Conservation (phyloP, 1,284 basidiomycete species). For the Phellopilus nigrolimitatus region DNA sequence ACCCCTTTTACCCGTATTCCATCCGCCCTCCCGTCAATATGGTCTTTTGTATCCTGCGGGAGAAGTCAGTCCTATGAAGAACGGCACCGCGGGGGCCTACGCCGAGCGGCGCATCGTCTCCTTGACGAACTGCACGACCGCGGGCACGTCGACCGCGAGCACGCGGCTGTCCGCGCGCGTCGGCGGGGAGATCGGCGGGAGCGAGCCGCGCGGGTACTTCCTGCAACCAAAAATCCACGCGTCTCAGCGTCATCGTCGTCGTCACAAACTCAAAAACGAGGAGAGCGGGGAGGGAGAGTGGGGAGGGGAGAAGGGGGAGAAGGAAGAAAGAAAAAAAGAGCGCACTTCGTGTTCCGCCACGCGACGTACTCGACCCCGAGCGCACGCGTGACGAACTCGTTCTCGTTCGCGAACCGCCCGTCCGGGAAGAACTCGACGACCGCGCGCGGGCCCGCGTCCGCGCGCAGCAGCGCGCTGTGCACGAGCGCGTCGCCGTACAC, state of each 20-base stretch:
- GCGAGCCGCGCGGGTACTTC: slow-evolving; percentile 29
- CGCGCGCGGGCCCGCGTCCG: slow-evolving; percentile 10
- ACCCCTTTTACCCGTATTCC: too few relatives aligned
- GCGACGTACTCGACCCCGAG: slow-evolving; percentile 71
- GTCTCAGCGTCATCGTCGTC: too few relatives aligned
- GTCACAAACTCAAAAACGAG: too few relatives aligned
- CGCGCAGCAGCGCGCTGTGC: slow-evolving; percentile 64
- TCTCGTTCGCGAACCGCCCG: slow-evolving; percentile 67
- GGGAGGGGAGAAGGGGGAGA: not conserved
- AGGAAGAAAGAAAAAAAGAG: slow-evolving; percentile 6
- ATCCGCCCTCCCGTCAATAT: too few relatives aligned
- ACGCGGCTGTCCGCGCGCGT: slow-evolving; percentile 38
- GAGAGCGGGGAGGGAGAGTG: too few relatives aligned
- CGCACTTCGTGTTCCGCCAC: slow-evolving; percentile 62
- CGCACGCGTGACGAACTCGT: slow-evolving; percentile 56
- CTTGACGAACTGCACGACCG: slow-evolving; percentile 41
- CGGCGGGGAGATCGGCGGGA: slow-evolving; percentile 38
- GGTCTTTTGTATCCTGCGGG: too few relatives aligned
- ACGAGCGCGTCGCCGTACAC: slow-evolving; percentile 70
- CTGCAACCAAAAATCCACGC: slow-evolving; percentile 30
- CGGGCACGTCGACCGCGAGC: slow-evolving; percentile 46
- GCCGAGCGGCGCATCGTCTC: slow-evolving; percentile 24
- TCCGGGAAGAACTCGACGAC: slow-evolving; percentile 76
- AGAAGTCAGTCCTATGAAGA: too few relatives aligned
- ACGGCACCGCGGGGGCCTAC: too few relatives aligned